phyloP scores from a whole-genome alignment of 148 eudicot species.

The Arctostaphylos glauca region DNA sequence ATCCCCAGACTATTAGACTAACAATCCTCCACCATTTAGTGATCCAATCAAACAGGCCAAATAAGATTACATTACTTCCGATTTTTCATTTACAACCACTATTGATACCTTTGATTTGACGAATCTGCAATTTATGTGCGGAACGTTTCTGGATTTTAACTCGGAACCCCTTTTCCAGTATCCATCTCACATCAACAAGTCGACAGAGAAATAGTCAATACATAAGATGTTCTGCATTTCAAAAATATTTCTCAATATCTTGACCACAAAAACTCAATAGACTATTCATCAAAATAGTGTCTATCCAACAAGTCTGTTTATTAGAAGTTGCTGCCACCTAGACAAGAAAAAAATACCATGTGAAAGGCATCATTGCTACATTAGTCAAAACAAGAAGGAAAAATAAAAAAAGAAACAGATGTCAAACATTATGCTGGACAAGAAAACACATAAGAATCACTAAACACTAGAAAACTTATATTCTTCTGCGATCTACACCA shows the following conservation, averaged over 20 bases:
- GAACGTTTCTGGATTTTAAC: not conserved
- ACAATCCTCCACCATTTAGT: too few species aligned
- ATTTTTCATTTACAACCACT: too few species aligned
- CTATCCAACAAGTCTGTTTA: constrained; percentile 96
- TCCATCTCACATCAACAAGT: not conserved
- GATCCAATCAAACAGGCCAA: too few species aligned
- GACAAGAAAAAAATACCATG: constrained; percentile 12
- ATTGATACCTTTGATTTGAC: not conserved
- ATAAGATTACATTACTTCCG: too few species aligned
- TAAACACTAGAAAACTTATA: not conserved
- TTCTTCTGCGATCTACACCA: not conserved
- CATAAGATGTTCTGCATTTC: not conserved
- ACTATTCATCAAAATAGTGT: constrained; percentile 96
- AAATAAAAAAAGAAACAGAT: not conserved
- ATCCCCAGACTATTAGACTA: too few species aligned
- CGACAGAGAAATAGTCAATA: not conserved
- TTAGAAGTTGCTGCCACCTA: constrained; percentile 99
- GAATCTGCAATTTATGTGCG: not conserved
- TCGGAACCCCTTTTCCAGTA: not conserved
- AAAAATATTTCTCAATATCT: constrained; percentile 40
- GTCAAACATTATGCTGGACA: not conserved
- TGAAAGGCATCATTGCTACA: not conserved
- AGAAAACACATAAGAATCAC: not conserved
- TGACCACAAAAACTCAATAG: constrained; percentile 82
- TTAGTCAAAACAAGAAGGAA: not conserved